Percentiles rank a stretch among this genome's conserved stretches.
Conservation (phyloP, 192 early-diverging fungal species). For the Mortierella alpina region DNA sequence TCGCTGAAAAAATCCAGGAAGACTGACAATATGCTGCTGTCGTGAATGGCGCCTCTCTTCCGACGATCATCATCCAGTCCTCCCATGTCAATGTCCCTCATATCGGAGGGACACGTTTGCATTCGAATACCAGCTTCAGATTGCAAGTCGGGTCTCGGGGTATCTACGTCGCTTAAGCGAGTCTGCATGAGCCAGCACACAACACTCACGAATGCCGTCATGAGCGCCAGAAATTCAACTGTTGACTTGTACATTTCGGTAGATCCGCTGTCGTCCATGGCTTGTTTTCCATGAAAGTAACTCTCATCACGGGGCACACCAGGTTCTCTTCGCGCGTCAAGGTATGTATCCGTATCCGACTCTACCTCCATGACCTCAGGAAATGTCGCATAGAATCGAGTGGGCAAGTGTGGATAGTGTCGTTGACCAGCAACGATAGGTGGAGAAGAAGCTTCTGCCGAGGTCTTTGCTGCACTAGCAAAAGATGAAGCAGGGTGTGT, state of each 20-base stretch:
- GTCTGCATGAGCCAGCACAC: constrained; percentile 49
- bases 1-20: constrained; percentile 52
- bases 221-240: constrained; percentile 49
- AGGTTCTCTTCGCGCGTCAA: not conserved
- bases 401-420: not conserved
- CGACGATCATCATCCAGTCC: not conserved
- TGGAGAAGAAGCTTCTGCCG: no score
- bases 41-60: not conserved
- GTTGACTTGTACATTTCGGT: constrained; percentile 42
- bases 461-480: not conserved
- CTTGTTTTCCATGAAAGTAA: not conserved
- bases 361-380: not conserved
- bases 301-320: not conserved
- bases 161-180: not conserved
- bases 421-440: no score
- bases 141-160: not conserved
- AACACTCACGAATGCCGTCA: constrained; percentile 62
- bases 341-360: constrained; percentile 2
- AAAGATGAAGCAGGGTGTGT: not conserved
- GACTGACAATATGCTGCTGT: not conserved
- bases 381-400: not conserved
- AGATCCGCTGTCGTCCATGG: constrained; percentile 10
- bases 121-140: not conserved
- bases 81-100: constrained; percentile 12
- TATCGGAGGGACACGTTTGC: not conserved